These are phyloP conservation scores for Phytophthora cryptogea DNA, from an alignment of 352 stramenopile species.

Conservation along the genomic window DNA sequence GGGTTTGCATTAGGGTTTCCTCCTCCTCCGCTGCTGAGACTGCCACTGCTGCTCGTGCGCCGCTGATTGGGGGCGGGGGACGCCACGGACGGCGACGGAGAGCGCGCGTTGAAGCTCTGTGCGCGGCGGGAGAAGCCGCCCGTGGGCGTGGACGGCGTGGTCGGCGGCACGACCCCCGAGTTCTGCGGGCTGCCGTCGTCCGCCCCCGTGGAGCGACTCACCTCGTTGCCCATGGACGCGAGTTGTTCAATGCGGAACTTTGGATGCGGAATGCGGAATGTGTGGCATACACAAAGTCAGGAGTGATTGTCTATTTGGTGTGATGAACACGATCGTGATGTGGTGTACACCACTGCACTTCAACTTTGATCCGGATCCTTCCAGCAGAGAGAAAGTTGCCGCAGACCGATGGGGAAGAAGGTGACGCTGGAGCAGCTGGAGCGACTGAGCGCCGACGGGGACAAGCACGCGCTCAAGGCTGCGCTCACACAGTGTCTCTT, in stretches of 20 bases:
- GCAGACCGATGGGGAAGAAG: constrained; percentile 4
- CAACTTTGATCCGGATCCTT: constrained; percentile 15
- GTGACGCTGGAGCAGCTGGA: constrained; percentile 13
- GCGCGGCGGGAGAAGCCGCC: constrained; percentile 29
- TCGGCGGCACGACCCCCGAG: constrained; percentile 27
- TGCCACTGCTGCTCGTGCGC: constrained; percentile 21
- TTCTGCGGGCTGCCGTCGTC: constrained; percentile 30
- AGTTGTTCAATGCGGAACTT: not conserved
- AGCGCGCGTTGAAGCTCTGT: constrained; percentile 49
- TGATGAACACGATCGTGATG: not conserved
- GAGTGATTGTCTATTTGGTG: constrained; percentile 20
- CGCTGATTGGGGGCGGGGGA: constrained; percentile 11
- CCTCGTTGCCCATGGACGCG: constrained; percentile 73
- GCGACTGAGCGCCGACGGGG: not conserved
- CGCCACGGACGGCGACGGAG: constrained; percentile 20
- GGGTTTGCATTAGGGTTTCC: constrained; percentile 26
- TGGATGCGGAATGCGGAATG: constrained; percentile 5
- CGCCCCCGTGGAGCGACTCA: constrained; percentile 36
- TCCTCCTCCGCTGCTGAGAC: not conserved
- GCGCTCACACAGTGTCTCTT: constrained; percentile 9
- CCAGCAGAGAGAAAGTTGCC: constrained; percentile 8
- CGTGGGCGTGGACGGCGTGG: constrained; percentile 38
- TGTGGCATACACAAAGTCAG: not conserved
- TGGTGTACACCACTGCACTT: constrained; percentile 9
- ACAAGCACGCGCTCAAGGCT: constrained; percentile 3